A percentile compares a stretch with the other conserved stretches of the same genome.
phyloP scores from a whole-genome alignment of 2,329 filamentous ascomycete genomes.

The Diaporthe destruens region DNA sequence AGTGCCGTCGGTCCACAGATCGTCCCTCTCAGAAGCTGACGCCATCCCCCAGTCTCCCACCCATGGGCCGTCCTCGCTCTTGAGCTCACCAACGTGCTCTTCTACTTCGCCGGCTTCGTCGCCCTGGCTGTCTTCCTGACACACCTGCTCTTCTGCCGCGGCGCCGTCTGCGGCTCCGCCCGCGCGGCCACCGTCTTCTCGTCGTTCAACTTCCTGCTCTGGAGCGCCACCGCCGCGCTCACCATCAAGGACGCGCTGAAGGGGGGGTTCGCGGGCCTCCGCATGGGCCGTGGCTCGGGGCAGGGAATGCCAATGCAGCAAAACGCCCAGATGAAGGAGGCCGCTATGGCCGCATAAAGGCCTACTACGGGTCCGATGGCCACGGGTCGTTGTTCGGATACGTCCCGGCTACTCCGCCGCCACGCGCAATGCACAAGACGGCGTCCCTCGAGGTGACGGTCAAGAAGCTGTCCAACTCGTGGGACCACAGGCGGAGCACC shows the following conservation, averaged over 20 bases:
- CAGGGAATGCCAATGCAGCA: conserved; percentile 50
- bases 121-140: conserved; percentile 69
- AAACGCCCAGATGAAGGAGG: conserved; percentile 55
- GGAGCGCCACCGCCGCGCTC: conserved; percentile 63
- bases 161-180: conserved; percentile 67
- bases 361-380: conserved; percentile 19
- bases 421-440: background rate
- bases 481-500: conserved; percentile 40
- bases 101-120: conserved; percentile 72
- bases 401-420: conserved; percentile 19
- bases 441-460: conserved; percentile 40
- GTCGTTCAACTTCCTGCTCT: conserved; percentile 65
- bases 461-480: conserved; percentile 41
- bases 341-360: conserved; percentile 42
- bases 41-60: conserved; percentile 55
- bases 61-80: conserved; percentile 62
- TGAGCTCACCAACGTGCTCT: conserved; percentile 65
- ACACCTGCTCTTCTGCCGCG: conserved; percentile 68
- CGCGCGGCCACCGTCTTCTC: conserved; percentile 67
- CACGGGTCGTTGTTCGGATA: conserved; percentile 25
- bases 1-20: conserved; percentile 36
- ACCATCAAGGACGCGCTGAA: conserved; percentile 62
- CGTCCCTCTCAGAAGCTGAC: background rate
- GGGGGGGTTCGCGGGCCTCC: conserved; percentile 49
- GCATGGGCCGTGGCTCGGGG: conserved; percentile 14